phyloP scores from a whole-genome alignment of 1,284 basidiomycete genomes.

The Tylopilus orsonianus region DNA sequence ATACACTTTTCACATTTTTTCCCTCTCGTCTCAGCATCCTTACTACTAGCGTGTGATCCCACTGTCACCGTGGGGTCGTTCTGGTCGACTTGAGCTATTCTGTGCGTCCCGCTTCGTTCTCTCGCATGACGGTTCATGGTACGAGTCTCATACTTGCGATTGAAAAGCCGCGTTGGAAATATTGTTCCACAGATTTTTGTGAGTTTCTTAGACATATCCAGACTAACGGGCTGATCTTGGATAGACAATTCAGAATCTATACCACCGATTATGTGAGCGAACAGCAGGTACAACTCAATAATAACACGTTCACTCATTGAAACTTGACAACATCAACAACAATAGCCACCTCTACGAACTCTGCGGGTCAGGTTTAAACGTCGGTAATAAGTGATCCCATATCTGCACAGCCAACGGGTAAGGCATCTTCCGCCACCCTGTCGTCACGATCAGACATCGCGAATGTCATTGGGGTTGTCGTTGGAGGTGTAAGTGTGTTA shows the following conservation, averaged over 20 bases:
- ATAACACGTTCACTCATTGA: constrained; percentile 32
- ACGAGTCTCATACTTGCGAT: neutral
- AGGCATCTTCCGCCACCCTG: neutral
- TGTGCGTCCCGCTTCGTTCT: no score
- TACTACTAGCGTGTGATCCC: no score
- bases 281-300: constrained; percentile 21
- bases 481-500: constrained; percentile 11
- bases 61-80: no score
- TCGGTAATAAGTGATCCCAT: neutral
- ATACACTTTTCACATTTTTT: no score
- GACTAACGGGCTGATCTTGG: neutral
- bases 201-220: constrained; percentile 4
- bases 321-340: constrained; percentile 10
- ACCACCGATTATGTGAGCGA: constrained; percentile 20
- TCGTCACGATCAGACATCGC: neutral
- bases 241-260: constrained; percentile 16
- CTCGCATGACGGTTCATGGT: constrained; percentile 25
- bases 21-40: no score
- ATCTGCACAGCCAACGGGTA: neutral
- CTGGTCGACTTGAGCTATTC: no score
- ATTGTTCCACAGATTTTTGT: constrained; percentile 16
- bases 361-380: neutral
- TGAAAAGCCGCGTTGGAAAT: neutral
- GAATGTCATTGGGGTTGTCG: constrained; percentile 7
- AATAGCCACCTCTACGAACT: neutral